Base-by-base conservation (phyloP, 2,329 filamentous ascomycete species). In the Helotiales sp. region DNA sequence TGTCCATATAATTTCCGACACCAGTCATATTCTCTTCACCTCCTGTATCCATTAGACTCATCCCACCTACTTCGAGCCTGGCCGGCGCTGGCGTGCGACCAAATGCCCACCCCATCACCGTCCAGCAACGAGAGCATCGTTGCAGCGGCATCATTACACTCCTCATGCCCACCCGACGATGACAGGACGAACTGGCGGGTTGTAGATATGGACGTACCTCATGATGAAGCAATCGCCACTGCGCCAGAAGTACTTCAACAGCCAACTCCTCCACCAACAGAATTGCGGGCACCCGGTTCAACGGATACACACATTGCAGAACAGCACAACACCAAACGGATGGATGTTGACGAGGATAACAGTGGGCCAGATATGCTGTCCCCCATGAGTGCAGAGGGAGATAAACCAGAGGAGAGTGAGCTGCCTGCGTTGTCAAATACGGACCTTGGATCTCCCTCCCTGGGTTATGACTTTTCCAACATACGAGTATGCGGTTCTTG, bases 381-480 rank as follows among this genome's bases (percentile, higher is more conserved):
- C 22, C 76, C 76, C 37, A 74, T 80, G 65, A 76, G 79, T 66
- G 74, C 77, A 57, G 78, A 80, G 30, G 72, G 73, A 17, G 79
- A 81, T 54, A 79, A 80, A 37, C 71, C 73, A 6, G 80, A 79
- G 26, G 77, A 79, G 43, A 73, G 72, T 52, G 75, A 77, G 30
- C 62, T 79, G 52, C 72, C 77, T 65, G 73, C 69, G 67, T 70
- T 69, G 70, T 70, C 68, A 34, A 75, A 62, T 68, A 70, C 63
- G 70, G 77, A 78, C 68, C 75, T 64, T 70, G 75, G 79, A 47
- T 78, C 82, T 32, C 81, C 82, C 2, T 82, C 83, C 10, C 79
- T 84, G 74, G 84, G 82, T 43, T 85, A 83, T 72, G 84, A 87
- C 65, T 85, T 84, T 66, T 86, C 85, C 1, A 85, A 83, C 69